Evolutionary conservation across 345 rosid genomes (phyloP).

Genomic region (Passiflora organensis): DNA sequence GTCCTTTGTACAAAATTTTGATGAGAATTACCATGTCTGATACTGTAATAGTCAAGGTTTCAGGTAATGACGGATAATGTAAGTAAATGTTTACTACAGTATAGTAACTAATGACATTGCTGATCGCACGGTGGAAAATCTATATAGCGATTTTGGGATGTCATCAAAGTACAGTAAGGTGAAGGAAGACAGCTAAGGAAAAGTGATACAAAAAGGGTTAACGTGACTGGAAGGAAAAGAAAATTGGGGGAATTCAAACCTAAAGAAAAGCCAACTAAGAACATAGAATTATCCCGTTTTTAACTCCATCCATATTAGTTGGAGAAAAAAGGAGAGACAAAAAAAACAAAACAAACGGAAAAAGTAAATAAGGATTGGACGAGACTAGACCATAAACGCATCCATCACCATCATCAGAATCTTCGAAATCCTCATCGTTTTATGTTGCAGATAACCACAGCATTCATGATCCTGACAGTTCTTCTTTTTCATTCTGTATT

Average conservation of each 20-base stretch:
- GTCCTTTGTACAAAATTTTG: too few relatives aligned
- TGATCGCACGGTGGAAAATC: background rate
- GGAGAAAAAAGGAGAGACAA: constrained; percentile 11
- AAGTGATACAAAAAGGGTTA: constrained; percentile 1
- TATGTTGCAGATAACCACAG: constrained; percentile 13
- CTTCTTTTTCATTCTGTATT: background rate
- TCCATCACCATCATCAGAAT: constrained; percentile 15
- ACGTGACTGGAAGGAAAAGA: constrained; percentile 3
- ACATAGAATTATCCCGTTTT: constrained; percentile 24
- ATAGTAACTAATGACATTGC: too few relatives aligned
- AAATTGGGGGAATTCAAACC: constrained; percentile 15
- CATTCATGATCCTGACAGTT: constrained; percentile 32
- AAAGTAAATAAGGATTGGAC: constrained; percentile 8
- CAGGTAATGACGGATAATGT: background rate
- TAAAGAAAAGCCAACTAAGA: constrained; percentile 12
- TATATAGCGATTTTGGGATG: background rate
- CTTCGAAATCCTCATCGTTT: constrained; percentile 24
- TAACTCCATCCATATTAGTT: constrained; percentile 32
- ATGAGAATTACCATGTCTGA: too few relatives aligned
- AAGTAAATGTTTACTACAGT: background rate
- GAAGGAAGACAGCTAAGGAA: background rate
- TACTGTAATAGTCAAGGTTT: background rate
- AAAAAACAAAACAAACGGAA: constrained; percentile 4
- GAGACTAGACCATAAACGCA: constrained; percentile 4
- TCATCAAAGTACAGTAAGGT: too few relatives aligned